These are phyloP conservation scores for Podaxis rugospora DNA, from an alignment of 768 basidiomycete genomes.

Conservation along the genomic window DNA sequence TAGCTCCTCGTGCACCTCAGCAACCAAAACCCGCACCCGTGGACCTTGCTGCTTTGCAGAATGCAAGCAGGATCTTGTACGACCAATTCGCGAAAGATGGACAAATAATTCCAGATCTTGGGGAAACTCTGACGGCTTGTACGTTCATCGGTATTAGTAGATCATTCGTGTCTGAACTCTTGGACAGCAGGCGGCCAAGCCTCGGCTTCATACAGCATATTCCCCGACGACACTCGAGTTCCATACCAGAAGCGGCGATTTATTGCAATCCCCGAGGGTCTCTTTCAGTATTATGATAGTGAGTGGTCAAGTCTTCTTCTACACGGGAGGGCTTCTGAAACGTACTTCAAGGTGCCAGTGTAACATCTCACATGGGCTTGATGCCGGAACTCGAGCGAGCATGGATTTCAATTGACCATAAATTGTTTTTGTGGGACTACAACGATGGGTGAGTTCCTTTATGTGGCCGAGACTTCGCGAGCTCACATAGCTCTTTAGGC, in stretches of 20 bases:
- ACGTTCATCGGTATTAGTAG: conserved; percentile 20
- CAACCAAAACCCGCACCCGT: conserved; percentile 33
- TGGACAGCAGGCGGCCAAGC: conserved; percentile 57
- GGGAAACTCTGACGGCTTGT: conserved; percentile 64
- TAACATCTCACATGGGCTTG: conserved; percentile 83
- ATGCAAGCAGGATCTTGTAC: conserved; percentile 61
- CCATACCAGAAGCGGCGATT: conserved; percentile 78
- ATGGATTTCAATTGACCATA: conserved; percentile 94
- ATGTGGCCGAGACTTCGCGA: background rate
- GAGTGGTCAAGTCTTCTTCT: conserved; percentile 17
- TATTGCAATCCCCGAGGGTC: conserved; percentile 70
- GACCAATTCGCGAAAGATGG: conserved; percentile 71
- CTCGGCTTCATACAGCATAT: conserved; percentile 75
- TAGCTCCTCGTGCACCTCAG: conserved; percentile 20
- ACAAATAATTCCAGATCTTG: conserved; percentile 70
- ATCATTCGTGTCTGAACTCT: conserved; percentile 10
- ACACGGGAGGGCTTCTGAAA: conserved; percentile 12
- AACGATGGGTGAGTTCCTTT: conserved; percentile 69
- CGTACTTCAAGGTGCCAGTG: conserved; percentile 48
- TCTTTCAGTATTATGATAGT: conserved; percentile 81
- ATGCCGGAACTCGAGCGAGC: conserved; percentile 91
- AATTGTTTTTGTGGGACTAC: conserved; percentile 96
- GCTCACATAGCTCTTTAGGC: conserved; percentile 35
- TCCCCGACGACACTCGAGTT: conserved; percentile 71
- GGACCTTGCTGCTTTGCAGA: conserved; percentile 60